Evolutionary conservation across 2,329 filamentous ascomycete genomes (phyloP).

Genomic region (Phialophora verrucosa): DNA sequence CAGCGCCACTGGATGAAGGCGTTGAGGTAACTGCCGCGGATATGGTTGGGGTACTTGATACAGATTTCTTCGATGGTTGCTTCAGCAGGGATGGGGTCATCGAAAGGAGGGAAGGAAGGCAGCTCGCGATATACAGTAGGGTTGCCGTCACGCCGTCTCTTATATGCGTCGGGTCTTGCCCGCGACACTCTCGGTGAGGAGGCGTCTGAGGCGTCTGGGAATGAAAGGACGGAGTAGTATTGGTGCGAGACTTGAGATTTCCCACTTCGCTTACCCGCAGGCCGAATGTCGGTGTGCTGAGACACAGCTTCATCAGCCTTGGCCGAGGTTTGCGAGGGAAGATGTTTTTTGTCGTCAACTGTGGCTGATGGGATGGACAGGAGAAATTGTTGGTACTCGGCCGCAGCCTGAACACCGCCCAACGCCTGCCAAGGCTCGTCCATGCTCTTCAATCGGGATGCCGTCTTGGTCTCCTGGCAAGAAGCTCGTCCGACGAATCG

Average conservation of each 20-base stretch:
- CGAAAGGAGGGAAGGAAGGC: slow-evolving; percentile 25
- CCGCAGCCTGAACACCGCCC: not conserved
- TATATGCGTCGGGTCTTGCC: not conserved
- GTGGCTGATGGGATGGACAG: not conserved
- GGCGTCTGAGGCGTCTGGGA: not conserved
- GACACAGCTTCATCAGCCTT: not conserved
- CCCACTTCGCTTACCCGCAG: not conserved
- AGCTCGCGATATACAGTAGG: slow-evolving; percentile 19
- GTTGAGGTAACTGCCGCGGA: slow-evolving; percentile 26
- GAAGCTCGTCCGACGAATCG: not conserved
- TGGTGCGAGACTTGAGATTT: not conserved
- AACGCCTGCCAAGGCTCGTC: not conserved
- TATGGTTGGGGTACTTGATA: slow-evolving; percentile 31
- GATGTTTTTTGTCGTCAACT: not conserved
- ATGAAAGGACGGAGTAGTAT: not conserved
- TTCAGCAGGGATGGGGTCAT: slow-evolving; percentile 21
- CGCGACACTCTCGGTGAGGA: not conserved
- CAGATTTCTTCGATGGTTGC: slow-evolving; percentile 31
- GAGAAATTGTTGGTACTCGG: not conserved
- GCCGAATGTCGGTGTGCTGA: not conserved
- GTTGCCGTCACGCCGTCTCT: slow-evolving; percentile 8
- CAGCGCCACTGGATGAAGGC: slow-evolving; percentile 32
- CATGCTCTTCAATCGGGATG: not conserved
- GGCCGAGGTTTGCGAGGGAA: not conserved
- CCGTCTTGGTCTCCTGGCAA: not conserved